Evolutionary conservation across 2,329 filamentous ascomycete species (phyloP).

Genomic region (Colletotrichum sidae): DNA sequence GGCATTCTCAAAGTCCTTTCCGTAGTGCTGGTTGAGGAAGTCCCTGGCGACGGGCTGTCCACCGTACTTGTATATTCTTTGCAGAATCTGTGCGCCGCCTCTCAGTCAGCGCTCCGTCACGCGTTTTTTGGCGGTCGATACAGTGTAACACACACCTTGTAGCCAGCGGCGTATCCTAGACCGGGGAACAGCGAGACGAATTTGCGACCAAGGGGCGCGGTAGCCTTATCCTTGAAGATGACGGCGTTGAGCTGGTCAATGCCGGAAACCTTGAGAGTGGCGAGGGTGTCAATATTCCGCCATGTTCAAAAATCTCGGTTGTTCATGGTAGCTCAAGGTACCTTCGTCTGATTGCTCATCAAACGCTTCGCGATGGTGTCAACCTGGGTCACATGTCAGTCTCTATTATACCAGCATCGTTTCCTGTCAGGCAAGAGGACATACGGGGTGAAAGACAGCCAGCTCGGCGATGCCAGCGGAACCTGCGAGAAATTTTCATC

Average conservation of each 20-base stretch:
- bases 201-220: slow-evolving; percentile 76
- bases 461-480: slow-evolving; percentile 94
- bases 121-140: background rate
- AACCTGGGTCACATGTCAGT: slow-evolving; percentile 67
- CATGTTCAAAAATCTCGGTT: background rate
- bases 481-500: slow-evolving; percentile 64
- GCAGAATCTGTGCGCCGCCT: slow-evolving; percentile 67
- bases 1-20: slow-evolving; percentile 83
- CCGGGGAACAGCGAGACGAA: slow-evolving; percentile 97
- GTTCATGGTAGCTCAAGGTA: slow-evolving; percentile 62
- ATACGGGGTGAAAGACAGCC: slow-evolving; percentile 90
- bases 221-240: slow-evolving; percentile 91
- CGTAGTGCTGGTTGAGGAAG: slow-evolving; percentile 84
- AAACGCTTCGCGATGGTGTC: slow-evolving; percentile 98
- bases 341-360: slow-evolving; percentile 90
- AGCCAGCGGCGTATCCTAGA: slow-evolving; percentile 95
- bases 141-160: slow-evolving; percentile 73
- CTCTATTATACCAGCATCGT: background rate
- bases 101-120: slow-evolving; percentile 51
- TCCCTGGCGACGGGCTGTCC: slow-evolving; percentile 96
- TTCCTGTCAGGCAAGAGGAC: slow-evolving; percentile 38
- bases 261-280: slow-evolving; percentile 27
- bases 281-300: slow-evolving; percentile 14
- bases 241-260: slow-evolving; percentile 82
- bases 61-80: slow-evolving; percentile 98